phyloP scores from a whole-genome alignment of 768 basidiomycete species.

The Clathrus columnatus region DNA sequence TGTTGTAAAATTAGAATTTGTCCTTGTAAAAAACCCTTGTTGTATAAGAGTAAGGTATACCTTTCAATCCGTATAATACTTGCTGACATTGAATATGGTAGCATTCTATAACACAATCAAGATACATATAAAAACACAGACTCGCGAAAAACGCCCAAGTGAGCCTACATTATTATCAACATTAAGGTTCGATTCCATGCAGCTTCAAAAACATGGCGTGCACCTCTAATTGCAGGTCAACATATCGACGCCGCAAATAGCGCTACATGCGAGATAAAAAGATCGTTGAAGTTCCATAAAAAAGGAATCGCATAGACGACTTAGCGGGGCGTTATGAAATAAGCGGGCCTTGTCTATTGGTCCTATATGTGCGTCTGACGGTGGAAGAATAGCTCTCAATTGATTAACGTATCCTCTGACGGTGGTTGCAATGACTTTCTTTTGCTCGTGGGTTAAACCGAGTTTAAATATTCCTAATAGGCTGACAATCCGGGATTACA shows the following conservation, averaged over 20 bases:
- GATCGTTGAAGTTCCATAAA: constrained; percentile 9
- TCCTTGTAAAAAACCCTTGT: too few species aligned
- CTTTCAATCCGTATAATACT: too few species aligned
- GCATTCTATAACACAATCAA: too few species aligned
- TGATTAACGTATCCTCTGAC: not conserved
- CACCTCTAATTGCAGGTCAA: not conserved
- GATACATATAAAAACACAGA: too few species aligned
- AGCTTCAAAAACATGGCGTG: not conserved
- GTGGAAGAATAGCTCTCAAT: not conserved
- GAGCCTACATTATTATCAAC: too few species aligned
- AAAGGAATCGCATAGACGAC: constrained; percentile 7
- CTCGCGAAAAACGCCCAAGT: too few species aligned
- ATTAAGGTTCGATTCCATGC: not conserved
- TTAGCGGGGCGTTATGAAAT: not conserved
- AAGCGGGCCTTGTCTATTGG: not conserved
- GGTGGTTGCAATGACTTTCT: not conserved
- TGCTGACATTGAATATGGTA: too few species aligned
- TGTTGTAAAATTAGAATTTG: too few species aligned
- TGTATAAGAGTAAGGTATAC: too few species aligned
- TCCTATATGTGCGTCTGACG: not conserved
- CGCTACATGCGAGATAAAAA: constrained; percentile 3
- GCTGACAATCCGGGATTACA: not conserved
- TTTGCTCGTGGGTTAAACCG: not conserved
- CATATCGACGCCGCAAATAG: not conserved
- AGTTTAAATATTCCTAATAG: not conserved